A percentile compares a stretch with the other conserved stretches of the same genome.
phyloP scores from a whole-genome alignment of 73 alveolate genomes.

The Tetrahymena malaccensis region DNA sequence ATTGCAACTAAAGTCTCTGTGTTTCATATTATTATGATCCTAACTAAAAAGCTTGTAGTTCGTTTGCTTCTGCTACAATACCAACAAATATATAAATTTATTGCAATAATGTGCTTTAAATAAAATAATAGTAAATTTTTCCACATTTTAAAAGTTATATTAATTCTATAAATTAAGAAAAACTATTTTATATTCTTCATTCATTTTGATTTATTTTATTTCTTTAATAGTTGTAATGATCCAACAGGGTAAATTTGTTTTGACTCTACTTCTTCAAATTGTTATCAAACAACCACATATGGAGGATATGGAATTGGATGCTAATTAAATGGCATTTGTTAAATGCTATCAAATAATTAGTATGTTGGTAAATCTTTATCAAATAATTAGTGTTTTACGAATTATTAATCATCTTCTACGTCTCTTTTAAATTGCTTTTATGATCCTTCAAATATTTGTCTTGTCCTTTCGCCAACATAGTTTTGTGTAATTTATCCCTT shows the following conservation, averaged over 20 bases:
- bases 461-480: not conserved
- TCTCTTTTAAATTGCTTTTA: not conserved
- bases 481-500: not conserved
- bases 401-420: not conserved
- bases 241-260: not conserved
- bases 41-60: not conserved
- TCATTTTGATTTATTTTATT: too few species aligned
- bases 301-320: not conserved
- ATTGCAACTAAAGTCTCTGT: not conserved
- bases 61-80: not conserved
- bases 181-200: too few species aligned
- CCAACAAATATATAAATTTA: too few species aligned
- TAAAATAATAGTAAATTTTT: not conserved
- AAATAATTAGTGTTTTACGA: not conserved
- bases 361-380: not conserved
- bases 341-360: not conserved
- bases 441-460: not conserved
- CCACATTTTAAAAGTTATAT: too few species aligned
- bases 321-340: not conserved
- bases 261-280: not conserved
- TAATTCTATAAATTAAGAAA: too few species aligned
- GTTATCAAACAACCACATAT: not conserved
- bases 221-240: not conserved
- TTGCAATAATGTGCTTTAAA: not conserved
- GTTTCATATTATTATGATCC: not conserved